Percentiles rank a stretch among this genome's conserved stretches.
Evolutionary conservation across 2,329 filamentous ascomycete genomes (phyloP).

Genomic region (Macrophomina phaseolina): DNA sequence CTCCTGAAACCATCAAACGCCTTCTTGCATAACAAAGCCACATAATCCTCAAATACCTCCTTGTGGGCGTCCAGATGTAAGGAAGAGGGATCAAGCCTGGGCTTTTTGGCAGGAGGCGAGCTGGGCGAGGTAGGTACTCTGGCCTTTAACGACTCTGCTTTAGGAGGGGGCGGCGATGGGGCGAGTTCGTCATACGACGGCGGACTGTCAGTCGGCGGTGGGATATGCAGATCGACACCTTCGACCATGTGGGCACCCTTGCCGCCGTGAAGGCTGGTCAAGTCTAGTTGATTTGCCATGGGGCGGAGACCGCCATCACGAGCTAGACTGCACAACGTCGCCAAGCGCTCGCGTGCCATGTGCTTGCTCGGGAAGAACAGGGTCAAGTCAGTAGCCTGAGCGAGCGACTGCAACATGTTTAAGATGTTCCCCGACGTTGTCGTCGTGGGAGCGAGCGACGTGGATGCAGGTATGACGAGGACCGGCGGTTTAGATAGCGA

Average conservation of each 20-base stretch:
- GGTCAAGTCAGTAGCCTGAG: slow-evolving; percentile 25
- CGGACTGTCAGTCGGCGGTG: slow-evolving; percentile 9
- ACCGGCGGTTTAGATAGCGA: slow-evolving; percentile 1
- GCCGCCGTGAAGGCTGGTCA: slow-evolving; percentile 7
- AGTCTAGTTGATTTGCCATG: neutral
- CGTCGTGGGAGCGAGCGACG: slow-evolving; percentile 5
- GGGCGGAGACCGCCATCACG: neutral
- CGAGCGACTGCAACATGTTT: slow-evolving; percentile 38
- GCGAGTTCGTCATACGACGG: slow-evolving; percentile 24
- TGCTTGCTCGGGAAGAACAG: slow-evolving; percentile 10
- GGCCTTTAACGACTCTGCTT: neutral
- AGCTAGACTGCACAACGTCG: neutral
- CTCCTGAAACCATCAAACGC: neutral
- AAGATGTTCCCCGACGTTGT: slow-evolving; percentile 45
- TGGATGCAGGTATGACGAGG: neutral
- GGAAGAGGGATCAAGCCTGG: neutral
- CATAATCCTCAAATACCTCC: neutral
- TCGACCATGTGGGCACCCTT: slow-evolving; percentile 7
- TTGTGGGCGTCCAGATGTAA: neutral
- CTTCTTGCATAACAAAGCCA: neutral
- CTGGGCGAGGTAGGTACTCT: neutral
- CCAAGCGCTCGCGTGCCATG: neutral
- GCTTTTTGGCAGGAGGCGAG: neutral
- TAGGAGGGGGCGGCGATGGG: neutral
- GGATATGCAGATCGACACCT: neutral